Conservation (phyloP, 495 filamentous ascomycete species). For the Eremomyces bilateralis region DNA sequence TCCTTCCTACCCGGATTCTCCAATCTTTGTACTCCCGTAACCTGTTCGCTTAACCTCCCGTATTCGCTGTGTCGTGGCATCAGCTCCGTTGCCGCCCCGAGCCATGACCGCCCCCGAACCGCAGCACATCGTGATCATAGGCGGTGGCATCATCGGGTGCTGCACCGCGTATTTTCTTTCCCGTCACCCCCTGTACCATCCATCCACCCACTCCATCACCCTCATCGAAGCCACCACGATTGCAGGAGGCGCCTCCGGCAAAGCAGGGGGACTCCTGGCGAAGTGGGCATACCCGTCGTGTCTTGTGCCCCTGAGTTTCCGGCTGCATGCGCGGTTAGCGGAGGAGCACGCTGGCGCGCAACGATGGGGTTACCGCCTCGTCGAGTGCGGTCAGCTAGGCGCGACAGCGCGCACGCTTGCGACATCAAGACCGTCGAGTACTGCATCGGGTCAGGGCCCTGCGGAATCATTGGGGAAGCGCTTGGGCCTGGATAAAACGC, state of each 20-base stretch:
- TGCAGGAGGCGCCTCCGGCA: constrained; percentile 81
- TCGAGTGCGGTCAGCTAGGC: constrained; percentile 54
- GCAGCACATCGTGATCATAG: constrained; percentile 31
- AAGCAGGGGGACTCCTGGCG: constrained; percentile 79
- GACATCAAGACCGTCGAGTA: constrained; percentile 4
- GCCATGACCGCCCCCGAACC: too few species aligned
- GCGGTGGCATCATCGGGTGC: constrained; percentile 56
- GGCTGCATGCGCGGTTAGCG: constrained; percentile 66
- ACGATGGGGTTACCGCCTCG: constrained; percentile 69
- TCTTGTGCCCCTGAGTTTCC: constrained; percentile 73
- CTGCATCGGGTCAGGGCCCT: background rate
- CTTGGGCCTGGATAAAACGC: constrained; percentile 49
- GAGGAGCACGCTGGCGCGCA: constrained; percentile 60
- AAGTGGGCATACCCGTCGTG: constrained; percentile 81
- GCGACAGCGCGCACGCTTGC: constrained; percentile 26
- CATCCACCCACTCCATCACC: constrained; percentile 53
- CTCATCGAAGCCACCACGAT: constrained; percentile 77
- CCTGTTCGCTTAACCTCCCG: too few species aligned
- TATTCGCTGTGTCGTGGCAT: too few species aligned
- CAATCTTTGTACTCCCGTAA: too few species aligned
- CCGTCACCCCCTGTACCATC: constrained; percentile 65
- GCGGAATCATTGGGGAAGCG: constrained; percentile 9
- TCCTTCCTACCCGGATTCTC: too few species aligned
- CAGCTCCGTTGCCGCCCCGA: too few species aligned
- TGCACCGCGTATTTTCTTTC: constrained; percentile 75